Conservation (phyloP, 78 protist species). For the Dictyostelium brefeldianum region DNA sequence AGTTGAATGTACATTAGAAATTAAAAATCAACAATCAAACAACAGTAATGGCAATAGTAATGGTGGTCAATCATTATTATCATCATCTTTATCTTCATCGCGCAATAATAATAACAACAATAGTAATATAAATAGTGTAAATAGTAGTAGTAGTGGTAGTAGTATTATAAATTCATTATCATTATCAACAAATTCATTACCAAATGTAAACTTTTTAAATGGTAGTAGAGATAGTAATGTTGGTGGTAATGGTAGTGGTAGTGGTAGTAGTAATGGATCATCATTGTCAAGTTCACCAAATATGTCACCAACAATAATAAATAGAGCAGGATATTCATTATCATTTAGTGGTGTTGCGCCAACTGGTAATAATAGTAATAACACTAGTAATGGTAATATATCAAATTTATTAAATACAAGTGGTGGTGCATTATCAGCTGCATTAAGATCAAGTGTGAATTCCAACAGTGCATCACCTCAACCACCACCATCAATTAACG, state of each 20-base stretch:
- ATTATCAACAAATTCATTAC: not conserved
- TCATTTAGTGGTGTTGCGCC: constrained; percentile 10
- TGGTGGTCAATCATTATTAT: not conserved
- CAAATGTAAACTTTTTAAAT: not conserved
- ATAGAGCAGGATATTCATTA: constrained; percentile 14
- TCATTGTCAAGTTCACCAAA: constrained; percentile 20
- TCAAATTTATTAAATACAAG: not conserved
- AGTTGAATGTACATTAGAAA: constrained; percentile 44
- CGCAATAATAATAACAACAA: not conserved
- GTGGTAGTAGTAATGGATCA: not conserved
- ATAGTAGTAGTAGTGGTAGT: not conserved
- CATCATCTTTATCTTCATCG: constrained; percentile 5
- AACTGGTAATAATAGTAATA: not conserved
- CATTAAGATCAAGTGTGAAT: not conserved
- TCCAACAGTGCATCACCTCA: not conserved
- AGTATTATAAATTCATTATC: not conserved
- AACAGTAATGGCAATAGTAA: not conserved
- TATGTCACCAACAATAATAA: constrained; percentile 12
- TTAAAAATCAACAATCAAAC: not conserved
- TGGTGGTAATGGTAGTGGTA: not conserved
- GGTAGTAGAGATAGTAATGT: not conserved
- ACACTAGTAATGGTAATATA: not conserved
- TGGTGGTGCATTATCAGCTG: constrained; percentile 8
- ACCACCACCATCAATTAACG: no score
- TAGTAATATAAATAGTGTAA: no score